A percentile compares a stretch with the other conserved stretches of the same genome.
Evolutionary conservation across 2,329 filamentous ascomycete species (phyloP).

Genomic region (Aspergillus tanneri): DNA sequence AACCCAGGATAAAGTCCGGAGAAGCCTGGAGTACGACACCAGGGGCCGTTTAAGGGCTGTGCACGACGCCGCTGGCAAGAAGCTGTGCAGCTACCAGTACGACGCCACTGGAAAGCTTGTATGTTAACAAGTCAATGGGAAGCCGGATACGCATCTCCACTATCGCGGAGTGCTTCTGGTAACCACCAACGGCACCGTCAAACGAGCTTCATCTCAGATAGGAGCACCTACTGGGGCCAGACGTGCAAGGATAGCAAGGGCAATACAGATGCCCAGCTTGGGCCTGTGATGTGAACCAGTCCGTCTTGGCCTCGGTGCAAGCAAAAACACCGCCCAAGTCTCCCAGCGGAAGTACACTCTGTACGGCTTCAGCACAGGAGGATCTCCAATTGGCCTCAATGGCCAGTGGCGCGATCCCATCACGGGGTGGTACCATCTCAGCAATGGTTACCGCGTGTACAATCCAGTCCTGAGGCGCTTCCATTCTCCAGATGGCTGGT

Average conservation of each 20-base stretch:
- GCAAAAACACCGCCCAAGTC: background rate
- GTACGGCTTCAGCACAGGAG: background rate
- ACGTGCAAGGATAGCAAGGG: background rate
- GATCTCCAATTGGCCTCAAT: constrained; percentile 11
- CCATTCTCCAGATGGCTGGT: constrained; percentile 13
- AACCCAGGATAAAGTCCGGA: no score
- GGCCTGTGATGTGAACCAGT: background rate
- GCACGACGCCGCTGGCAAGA: no score
- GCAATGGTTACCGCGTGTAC: constrained; percentile 15
- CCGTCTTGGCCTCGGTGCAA: background rate
- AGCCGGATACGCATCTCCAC: no score
- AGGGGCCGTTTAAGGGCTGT: no score
- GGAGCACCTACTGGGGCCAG: constrained; percentile 6
- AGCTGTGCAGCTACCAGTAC: no score
- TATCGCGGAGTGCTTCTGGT: no score
- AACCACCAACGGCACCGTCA: background rate
- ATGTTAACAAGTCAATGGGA: no score
- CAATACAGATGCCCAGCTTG: background rate
- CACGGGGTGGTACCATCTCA: constrained; percentile 18
- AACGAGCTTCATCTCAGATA: constrained; percentile 6
- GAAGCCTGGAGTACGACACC: no score
- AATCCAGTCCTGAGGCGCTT: constrained; percentile 17
- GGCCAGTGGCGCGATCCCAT: constrained; percentile 16
- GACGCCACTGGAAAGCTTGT: no score
- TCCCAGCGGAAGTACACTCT: constrained; percentile 9